Base-by-base conservation (phyloP, 2,329 filamentous ascomycete species). In the Diplodia sapinea region DNA sequence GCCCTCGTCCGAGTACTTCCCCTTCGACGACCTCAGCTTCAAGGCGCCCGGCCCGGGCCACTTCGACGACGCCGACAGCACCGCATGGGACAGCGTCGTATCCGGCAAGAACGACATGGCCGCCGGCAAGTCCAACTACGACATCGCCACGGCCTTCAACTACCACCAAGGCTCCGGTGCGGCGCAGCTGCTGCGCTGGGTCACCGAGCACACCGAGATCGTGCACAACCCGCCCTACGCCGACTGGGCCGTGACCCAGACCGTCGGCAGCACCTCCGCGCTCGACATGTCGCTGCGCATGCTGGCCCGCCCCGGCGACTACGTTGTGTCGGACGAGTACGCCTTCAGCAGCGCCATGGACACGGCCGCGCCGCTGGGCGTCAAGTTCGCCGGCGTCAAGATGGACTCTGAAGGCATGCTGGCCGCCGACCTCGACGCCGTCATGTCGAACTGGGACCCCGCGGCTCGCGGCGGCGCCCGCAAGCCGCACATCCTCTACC, bases 141-240 rank as follows among this genome's bases (percentile, higher is more conserved):
- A 99, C 80, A 87, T 99, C 63, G 88, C 91, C 55, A 92, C 96
- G 70, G 91, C 91, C 1, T 89, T 97, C 77, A 98, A 99, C 81
- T 99, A 99, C 78, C 92, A 91, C 40, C 93, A 97, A 80, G 89
- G 93, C 9, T 88, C 88, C 20, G 95, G 95, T 20, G 88, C 92
- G 12, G 91, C 93, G 3, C 95, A 97, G 80, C 84, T 99, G 78
- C 82, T 97, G 70, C 89, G 95, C 69, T 98, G 91, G 81, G 85
- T 98, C 62, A 96, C 94, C 0, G 95, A 99, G 82, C 95, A 98
- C 80, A 96, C 94, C 0, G 94, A 99, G 81, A 88, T 98, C 67
- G 88, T 97, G 17, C 92, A 93, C 79, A 85, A 88, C 69, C 94
- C 94, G 17, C 92, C 92, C 0, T 98, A 98, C 77, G 86, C 89